Evolutionary conservation across 805 yeast genomes (phyloP), one percentile per base, ranked within the genome.

Genomic region (Hanseniaspora lindneri): DNA sequence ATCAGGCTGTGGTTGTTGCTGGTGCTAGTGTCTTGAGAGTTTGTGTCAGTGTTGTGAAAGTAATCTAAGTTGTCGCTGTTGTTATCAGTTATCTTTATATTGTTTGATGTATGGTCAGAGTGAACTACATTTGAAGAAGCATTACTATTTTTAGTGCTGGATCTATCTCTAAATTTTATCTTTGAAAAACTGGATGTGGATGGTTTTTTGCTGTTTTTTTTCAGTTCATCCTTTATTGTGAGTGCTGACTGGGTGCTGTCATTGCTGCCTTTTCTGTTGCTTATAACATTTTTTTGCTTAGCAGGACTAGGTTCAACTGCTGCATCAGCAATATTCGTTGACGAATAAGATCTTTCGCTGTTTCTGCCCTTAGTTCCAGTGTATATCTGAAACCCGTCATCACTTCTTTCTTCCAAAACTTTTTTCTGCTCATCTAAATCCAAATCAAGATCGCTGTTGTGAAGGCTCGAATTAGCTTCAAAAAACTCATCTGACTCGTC

Each of bases 111-210:
- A 1, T 25, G 11, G 28, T 46, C 49, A 3, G 49, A 30, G 7
- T 30, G 17, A 14, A 46, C 28, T 5, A 43, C 49, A 20, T 30
- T 41, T 10, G 49, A 46, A 10, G 49, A 46, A 10, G 43, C 43
- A 30, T 23, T 46, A 17, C 49, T 46, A 8, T 46, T 37, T 20
- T 46, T 46, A n/a, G 49, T 46, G 19, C 39, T 46, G 1, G 49
- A 46, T 39, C 49, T 36, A 13, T 46, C 49, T 46, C 49, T 46
- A 25, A 46, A 46, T 23, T 46, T 41, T 3, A 46, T 46, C 23
- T 46, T 46, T 24, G 49, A 46, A 27, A 46, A 46, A 11, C 39
- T 23, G 3, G 49, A 44, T 11, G 47, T 35, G 9, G 49, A 39
- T 16, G 21, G 29, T 13, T 35, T 46, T 14, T 39, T 46, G 19